Conservation (phyloP, 2,329 filamentous ascomycete genomes). For the Colletotrichum tamarilloi region DNA sequence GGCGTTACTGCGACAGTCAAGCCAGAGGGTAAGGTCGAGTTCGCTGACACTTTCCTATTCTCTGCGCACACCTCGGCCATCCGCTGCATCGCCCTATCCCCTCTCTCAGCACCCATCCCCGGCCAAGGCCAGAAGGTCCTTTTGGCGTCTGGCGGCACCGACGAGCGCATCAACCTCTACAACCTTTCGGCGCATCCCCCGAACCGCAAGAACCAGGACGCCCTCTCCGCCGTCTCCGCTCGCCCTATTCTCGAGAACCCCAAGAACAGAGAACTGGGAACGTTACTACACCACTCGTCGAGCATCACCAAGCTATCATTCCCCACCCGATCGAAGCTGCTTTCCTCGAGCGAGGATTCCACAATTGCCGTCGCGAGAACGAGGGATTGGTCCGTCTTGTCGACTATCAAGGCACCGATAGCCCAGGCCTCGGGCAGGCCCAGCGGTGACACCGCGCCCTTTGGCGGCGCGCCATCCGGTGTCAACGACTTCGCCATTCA, state of each 20-base stretch:
- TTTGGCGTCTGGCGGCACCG: conserved; percentile 90
- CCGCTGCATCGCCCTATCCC: conserved; percentile 87
- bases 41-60: conserved; percentile 95
- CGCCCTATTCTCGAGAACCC: conserved; percentile 85
- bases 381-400: conserved; percentile 89
- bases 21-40: conserved; percentile 61
- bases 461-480: conserved; percentile 84
- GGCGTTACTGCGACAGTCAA: conserved; percentile 84
- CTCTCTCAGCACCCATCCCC: conserved; percentile 70
- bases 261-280: conserved; percentile 88
- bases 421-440: conserved; percentile 84
- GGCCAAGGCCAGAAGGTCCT: conserved; percentile 83
- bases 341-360: conserved; percentile 91
- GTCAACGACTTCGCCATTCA: conserved; percentile 97
- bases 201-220: conserved; percentile 64
- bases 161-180: conserved; percentile 96
- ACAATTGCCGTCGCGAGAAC: conserved; percentile 89
- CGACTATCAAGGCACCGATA: conserved; percentile 87
- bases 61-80: conserved; percentile 92
- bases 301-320: conserved; percentile 85
- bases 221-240: conserved; percentile 75
- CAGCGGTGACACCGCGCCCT: conserved; percentile 88
- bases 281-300: conserved; percentile 86
- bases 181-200: conserved; percentile 80
- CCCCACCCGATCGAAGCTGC: conserved; percentile 85